Conservation (phyloP, 73 alveolate genomes). For the Halteria grandinella region DNA sequence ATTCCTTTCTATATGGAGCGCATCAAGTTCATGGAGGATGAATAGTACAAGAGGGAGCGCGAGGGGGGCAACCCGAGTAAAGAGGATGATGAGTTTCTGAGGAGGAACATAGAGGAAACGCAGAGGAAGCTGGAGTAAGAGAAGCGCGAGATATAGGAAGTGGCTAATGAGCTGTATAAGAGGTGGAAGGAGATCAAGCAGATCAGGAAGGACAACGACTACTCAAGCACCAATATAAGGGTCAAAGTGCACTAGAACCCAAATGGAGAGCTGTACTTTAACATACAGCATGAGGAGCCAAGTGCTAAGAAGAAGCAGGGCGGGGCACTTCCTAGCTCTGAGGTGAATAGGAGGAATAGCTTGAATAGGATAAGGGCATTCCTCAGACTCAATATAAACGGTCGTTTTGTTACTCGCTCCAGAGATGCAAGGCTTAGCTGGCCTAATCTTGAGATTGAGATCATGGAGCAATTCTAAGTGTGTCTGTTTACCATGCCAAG, state of each 20-base stretch:
- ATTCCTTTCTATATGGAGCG: slow-evolving; percentile 88
- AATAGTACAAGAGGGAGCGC: slow-evolving; percentile 72
- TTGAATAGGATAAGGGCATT: slow-evolving; percentile 67
- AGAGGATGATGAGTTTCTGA: slow-evolving; percentile 83
- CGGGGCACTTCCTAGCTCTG: slow-evolving; percentile 71
- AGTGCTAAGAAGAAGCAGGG: slow-evolving; percentile 65
- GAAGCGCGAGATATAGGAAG: slow-evolving; percentile 70
- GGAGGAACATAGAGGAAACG: slow-evolving; percentile 78
- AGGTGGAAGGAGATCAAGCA: slow-evolving; percentile 91
- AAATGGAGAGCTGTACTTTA: slow-evolving; percentile 86
- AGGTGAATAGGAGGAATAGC: slow-evolving; percentile 78
- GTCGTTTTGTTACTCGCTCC: slow-evolving; percentile 79
- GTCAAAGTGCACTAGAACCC: slow-evolving; percentile 83
- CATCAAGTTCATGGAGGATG: slow-evolving; percentile 63
- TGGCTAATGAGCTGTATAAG: slow-evolving; percentile 81
- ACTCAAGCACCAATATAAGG: slow-evolving; percentile 77
- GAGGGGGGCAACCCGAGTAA: slow-evolving; percentile 73
- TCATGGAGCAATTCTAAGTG: slow-evolving; percentile 84
- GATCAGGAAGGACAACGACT: slow-evolving; percentile 79
- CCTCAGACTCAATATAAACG: slow-evolving; percentile 84
- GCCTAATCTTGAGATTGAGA: slow-evolving; percentile 95
- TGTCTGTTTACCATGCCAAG: slow-evolving; percentile 96
- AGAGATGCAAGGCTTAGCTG: slow-evolving; percentile 77
- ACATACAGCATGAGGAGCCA: slow-evolving; percentile 79
- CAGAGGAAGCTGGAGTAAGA: slow-evolving; percentile 78